Conservation (phyloP, 805 yeast species). For the Kregervanrija pseudodelftensis region DNA sequence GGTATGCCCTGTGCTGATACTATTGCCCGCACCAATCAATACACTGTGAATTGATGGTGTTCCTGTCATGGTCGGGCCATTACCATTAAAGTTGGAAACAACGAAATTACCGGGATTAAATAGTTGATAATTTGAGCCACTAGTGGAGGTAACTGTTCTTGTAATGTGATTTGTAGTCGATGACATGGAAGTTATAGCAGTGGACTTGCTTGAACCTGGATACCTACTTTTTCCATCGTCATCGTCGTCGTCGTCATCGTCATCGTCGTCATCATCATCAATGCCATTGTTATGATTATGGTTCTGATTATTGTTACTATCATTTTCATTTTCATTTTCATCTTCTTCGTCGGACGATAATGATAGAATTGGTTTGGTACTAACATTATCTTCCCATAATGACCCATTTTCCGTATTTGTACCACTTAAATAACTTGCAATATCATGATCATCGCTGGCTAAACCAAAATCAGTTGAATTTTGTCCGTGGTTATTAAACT, state of each 20-base stretch:
- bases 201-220: slow-evolving; percentile 2
- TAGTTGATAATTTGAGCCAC: no score
- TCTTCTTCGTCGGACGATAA: slow-evolving; percentile 18
- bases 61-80: background rate
- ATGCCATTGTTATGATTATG: background rate
- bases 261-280: background rate
- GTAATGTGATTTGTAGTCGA: background rate
- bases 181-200: slow-evolving; percentile 9
- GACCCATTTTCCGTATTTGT: slow-evolving; percentile 5
- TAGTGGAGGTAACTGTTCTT: no score
- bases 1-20: no score
- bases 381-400: slow-evolving; percentile 23
- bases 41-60: slow-evolving; percentile 3
- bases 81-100: background rate
- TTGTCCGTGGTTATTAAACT: background rate
- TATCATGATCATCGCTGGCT: background rate
- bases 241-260: background rate
- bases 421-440: background rate
- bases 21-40: background rate
- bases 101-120: no score
- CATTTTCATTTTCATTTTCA: background rate
- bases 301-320: background rate
- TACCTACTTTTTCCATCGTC: slow-evolving; percentile 5
- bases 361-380: slow-evolving; percentile 40
- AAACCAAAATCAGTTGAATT: background rate